Percentiles rank a stretch among this genome's conserved stretches.
Conservation (phyloP, 768 basidiomycete genomes). For the Tylopilus rubrobrunneus region DNA sequence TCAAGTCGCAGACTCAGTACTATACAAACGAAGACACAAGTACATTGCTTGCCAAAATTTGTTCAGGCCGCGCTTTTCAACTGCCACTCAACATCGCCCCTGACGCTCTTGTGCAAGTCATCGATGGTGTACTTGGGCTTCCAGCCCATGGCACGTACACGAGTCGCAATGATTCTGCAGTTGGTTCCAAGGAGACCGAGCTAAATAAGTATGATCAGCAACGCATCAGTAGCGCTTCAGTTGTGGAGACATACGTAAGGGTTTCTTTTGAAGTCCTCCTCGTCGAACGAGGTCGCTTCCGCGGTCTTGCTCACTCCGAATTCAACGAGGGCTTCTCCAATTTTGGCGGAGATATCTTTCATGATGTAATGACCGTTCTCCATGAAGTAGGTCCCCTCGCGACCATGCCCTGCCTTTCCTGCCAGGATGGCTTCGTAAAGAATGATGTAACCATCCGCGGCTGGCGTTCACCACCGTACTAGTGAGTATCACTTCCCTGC, state of each 20-base stretch:
- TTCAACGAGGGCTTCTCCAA: conserved; percentile 32
- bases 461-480: neutral
- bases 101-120: conserved; percentile 19
- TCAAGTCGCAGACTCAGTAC: too few species aligned
- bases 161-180: conserved; percentile 16
- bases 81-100: conserved; percentile 14
- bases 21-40: too few species aligned
- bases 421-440: conserved; percentile 39
- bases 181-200: conserved; percentile 18
- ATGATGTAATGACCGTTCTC: conserved; percentile 48
- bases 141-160: conserved; percentile 27
- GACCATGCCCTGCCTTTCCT: conserved; percentile 22
- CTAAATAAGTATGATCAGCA: conserved; percentile 8
- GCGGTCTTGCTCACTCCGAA: conserved; percentile 15
- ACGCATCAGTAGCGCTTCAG: neutral
- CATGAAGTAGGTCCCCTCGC: conserved; percentile 52
- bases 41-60: too few species aligned
- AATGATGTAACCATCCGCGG: conserved; percentile 40
- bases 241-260: conserved; percentile 2
- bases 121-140: conserved; percentile 29
- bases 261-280: conserved; percentile 13
- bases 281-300: conserved; percentile 41
- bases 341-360: conserved; percentile 41
- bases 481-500: neutral
- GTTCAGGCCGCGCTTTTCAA: too few species aligned